Evolutionary conservation across 1,284 basidiomycete genomes (phyloP).

Genomic region (Pisolithus thermaeus): DNA sequence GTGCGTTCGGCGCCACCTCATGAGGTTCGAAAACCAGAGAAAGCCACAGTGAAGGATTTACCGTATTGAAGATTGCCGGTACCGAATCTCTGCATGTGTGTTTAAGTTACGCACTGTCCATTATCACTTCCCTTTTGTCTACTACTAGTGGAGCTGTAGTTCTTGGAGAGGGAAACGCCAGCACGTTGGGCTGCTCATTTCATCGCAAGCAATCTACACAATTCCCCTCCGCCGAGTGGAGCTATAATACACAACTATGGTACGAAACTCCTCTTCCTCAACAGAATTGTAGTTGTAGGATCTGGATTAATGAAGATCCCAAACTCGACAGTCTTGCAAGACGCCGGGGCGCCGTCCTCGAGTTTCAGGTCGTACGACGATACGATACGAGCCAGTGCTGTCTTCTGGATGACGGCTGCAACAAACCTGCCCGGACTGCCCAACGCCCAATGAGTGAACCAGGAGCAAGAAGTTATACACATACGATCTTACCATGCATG

Average conservation of each 20-base stretch:
- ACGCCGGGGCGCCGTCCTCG: slow-evolving; percentile 24
- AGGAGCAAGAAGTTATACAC: neutral
- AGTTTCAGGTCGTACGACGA: slow-evolving; percentile 37
- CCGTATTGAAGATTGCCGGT: no score
- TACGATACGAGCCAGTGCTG: neutral
- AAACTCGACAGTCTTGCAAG: neutral
- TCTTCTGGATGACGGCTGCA: neutral
- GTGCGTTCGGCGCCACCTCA: no score
- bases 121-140: no score
- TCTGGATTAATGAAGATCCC: neutral
- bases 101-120: no score
- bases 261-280: neutral
- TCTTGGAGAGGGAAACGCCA: no score
- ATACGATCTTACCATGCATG: slow-evolving; percentile 25
- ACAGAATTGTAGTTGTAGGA: neutral
- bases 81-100: no score
- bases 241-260: neutral
- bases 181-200: no score
- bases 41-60: no score
- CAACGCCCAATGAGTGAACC: neutral
- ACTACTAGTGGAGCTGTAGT: no score
- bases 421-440: neutral
- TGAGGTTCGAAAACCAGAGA: no score
- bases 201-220: no score
- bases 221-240: neutral